Conservation (phyloP, 495 filamentous ascomycete species). For the Lasiosphaeriaceae sp. region DNA sequence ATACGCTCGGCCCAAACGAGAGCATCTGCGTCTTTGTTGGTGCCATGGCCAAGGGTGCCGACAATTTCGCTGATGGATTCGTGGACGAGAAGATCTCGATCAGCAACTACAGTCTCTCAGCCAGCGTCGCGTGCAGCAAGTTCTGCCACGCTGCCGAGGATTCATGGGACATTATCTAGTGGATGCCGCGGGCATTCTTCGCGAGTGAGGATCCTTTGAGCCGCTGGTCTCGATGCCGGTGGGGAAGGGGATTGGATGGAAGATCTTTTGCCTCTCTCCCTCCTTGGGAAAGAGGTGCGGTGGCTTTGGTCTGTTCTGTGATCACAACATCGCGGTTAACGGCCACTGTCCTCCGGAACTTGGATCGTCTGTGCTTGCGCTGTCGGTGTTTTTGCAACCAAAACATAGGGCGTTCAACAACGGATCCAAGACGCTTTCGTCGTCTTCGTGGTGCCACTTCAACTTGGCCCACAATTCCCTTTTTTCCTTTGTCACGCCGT, state of each 20-base stretch:
- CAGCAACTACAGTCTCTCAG: slow-evolving; percentile 94
- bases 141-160: slow-evolving; percentile 99
- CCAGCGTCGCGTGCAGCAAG: slow-evolving; percentile 97
- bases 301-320: slow-evolving; percentile 29
- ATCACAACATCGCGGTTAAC: slow-evolving; percentile 47
- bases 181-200: background rate
- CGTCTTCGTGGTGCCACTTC: slow-evolving; percentile 62
- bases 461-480: slow-evolving; percentile 56
- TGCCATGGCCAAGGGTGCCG: slow-evolving; percentile 94
- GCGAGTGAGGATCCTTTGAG: background rate
- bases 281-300: slow-evolving; percentile 26
- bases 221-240: background rate
- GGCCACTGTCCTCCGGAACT: slow-evolving; percentile 36
- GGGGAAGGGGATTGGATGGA: slow-evolving; percentile 26
- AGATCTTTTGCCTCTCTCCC: slow-evolving; percentile 28
- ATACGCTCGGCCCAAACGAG: slow-evolving; percentile 70
- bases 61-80: slow-evolving; percentile 90
- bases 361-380: slow-evolving; percentile 49
- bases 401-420: slow-evolving; percentile 77
- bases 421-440: slow-evolving; percentile 66
- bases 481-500: slow-evolving; percentile 24
- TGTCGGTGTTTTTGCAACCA: slow-evolving; percentile 78
- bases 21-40: slow-evolving; percentile 97
- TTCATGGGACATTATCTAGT: slow-evolving; percentile 85
- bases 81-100: slow-evolving; percentile 98